Evolutionary conservation across 306 rosid genomes (phyloP), one percentile per base, ranked within the genome.

Genomic region (Fragaria vesca): DNA sequence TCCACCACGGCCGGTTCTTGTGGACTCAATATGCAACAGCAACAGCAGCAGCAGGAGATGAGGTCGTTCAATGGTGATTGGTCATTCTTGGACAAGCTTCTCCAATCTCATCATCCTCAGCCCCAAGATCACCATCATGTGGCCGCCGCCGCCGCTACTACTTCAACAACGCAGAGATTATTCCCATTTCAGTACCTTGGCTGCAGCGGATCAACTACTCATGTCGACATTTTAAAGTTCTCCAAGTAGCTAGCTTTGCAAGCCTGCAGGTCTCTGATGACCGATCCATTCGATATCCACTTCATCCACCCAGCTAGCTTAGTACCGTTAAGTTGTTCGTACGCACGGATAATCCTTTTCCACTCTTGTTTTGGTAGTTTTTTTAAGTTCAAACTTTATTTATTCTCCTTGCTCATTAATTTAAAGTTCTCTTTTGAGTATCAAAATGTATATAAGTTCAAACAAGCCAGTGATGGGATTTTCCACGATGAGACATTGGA

Each of bases 11-110:
- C 47, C 15, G 71, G 48, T 36, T 34, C 71, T 1, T 66, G 71
- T 8, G 71, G 71, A 66, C 71, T 66, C 46, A 36, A 38, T 3
- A 66, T 12, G 71, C 61, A 12, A 11, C 60, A 18, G 68, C 55
- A 10, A 12, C 74, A 71, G 46, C 75, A 71, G 46, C 76, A 51
- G 66, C 76, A 57, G 50, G 68, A 36, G 58, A 36, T 61, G 65
- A 88, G 96, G 70, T 81, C 78, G 12, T 74, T 60, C 60, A 74
- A 90, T 47, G 96, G 96, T 34, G 98, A 92, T 40, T 95, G 98
- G 98, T 88, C 96, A 2, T 95, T 95, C 85, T 88, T 92, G 92
- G 96, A 92, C 75, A 95, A 93, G 87, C 88, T 95, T 13, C 92
- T 95, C 21, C 83, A 93, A 24, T 88, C 91, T 16, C 74, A 81